Base-by-base conservation (phyloP, 257 asterid species). In the Solanum gracilifrons region DNA sequence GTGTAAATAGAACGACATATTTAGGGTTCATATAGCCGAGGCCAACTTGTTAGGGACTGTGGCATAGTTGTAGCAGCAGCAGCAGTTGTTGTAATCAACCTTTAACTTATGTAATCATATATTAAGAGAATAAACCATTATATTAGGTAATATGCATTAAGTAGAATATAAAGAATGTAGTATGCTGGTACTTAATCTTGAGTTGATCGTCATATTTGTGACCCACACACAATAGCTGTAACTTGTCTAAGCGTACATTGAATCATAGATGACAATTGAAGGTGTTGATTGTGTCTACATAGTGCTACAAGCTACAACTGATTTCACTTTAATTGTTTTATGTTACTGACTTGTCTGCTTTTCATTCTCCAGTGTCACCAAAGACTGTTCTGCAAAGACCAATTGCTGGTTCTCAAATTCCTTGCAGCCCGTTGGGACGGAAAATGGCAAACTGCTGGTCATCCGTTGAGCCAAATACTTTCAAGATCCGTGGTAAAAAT, bases 331-430 rank as follows among this genome's bases (percentile, higher is more conserved):
- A 58, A 36, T 32, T 48, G 35, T 27, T 43, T 43, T 10, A 27
- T 79, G 15, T 55, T 83, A 72, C 60, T 85, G 39, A 16, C 88
- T 46, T 87, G 66, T 85, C 29, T 85, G 85, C 80, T 62, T 60
- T 86, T 86, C 77, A 88, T 46, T 12, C 13, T 87, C 89, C 92
- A 95, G 98, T 95, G 79, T 85, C 94, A 9, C 92, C 96, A 76
- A 97, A 92, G 90, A 89, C 92, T 72, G 84, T 93, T 86, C 85
- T 94, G 84, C 93, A 87, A 89, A 94, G 96, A 89, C 99, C 99
- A 23, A 89, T 92, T 86, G 99, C 98, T 29, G 99, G 99, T 62
- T 96, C 98, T 89, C 98, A 94, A 89, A 89, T 96, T 82, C 91
- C 89, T 85, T 87, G 92, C 86, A 93, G 96, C 83, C 93, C 98